These are phyloP conservation scores for Silene uniflora DNA, from an alignment of 148 eudicot genomes.

Conservation along the genomic window DNA sequence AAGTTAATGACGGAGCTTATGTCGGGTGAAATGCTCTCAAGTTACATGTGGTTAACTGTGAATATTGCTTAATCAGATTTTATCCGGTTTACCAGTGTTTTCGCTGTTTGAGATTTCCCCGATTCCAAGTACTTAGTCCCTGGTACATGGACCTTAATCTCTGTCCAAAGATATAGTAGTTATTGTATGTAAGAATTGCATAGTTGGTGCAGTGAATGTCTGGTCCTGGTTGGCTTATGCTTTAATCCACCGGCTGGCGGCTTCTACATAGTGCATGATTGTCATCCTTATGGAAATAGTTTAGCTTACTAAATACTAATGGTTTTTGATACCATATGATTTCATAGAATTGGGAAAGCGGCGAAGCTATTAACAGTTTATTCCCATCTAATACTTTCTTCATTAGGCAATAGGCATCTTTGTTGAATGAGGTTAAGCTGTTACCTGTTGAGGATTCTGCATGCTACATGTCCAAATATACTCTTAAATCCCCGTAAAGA, in stretches of 20 bases:
- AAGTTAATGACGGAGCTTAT: too few relatives aligned
- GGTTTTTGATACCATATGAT: not conserved
- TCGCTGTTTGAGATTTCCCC: not conserved
- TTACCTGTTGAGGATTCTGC: not conserved
- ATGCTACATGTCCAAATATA: too few relatives aligned
- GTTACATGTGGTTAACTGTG: too few relatives aligned
- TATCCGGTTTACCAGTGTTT: not conserved
- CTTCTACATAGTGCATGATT: not conserved
- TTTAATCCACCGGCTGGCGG: not conserved
- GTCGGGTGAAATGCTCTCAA: too few relatives aligned
- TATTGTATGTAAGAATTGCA: too few relatives aligned
- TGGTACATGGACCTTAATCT: not conserved
- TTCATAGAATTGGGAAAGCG: not conserved
- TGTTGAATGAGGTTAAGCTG: not conserved
- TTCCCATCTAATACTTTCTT: not conserved
- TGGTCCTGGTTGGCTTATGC: not conserved
- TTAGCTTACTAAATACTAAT: too few relatives aligned
- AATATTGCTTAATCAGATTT: too few relatives aligned
- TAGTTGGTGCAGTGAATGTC: not conserved
- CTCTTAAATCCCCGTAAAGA: too few relatives aligned
- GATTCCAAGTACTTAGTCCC: not conserved
- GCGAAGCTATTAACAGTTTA: not conserved
- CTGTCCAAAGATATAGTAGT: too few relatives aligned
- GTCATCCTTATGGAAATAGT: not conserved
- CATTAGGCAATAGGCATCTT: not conserved